Percentiles rank a stretch among this genome's conserved stretches.
Evolutionary conservation across 2,329 filamentous ascomycete species (phyloP).

Genomic region (Aureobasidium sp.): DNA sequence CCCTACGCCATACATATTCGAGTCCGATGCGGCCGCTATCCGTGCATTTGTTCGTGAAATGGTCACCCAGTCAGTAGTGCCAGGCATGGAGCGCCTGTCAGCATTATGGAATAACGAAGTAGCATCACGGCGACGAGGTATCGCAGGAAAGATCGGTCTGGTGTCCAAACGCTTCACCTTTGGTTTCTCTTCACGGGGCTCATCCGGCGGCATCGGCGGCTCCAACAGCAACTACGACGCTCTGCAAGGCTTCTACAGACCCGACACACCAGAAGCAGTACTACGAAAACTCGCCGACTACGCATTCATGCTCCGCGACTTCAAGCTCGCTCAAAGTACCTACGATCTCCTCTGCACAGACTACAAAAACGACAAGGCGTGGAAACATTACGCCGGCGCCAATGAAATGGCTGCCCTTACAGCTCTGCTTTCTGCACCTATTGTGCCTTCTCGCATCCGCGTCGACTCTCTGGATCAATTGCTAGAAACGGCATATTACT

Average conservation of each 20-base stretch:
- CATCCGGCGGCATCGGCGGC: conserved; percentile 45
- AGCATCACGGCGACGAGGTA: conserved; percentile 76
- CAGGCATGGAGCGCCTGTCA: conserved; percentile 89
- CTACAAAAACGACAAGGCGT: conserved; percentile 92
- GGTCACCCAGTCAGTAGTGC: conserved; percentile 87
- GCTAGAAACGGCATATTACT: conserved; percentile 85
- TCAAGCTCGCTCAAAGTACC: conserved; percentile 82
- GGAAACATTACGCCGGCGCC: conserved; percentile 86
- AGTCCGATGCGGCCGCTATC: conserved; percentile 83
- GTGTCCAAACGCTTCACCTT: conserved; percentile 77
- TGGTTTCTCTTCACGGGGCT: conserved; percentile 61
- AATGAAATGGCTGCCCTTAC: conserved; percentile 93
- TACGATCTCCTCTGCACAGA: conserved; percentile 86
- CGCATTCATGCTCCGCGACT: conserved; percentile 94
- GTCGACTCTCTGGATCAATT: conserved; percentile 76
- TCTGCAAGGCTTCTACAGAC: conserved; percentile 68
- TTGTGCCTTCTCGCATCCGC: conserved; percentile 60
- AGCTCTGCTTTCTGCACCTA: conserved; percentile 66
- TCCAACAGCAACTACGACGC: conserved; percentile 66
- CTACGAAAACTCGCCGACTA: conserved; percentile 93
- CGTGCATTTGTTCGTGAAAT: conserved; percentile 87
- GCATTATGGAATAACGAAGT: conserved; percentile 97
- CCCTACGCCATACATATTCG: conserved; percentile 71
- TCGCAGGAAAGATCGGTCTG: conserved; percentile 89
- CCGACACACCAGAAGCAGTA: conserved; percentile 77